Conservation (phyloP, 2,329 filamentous ascomycete species). For the Talaromyces sp. region DNA sequence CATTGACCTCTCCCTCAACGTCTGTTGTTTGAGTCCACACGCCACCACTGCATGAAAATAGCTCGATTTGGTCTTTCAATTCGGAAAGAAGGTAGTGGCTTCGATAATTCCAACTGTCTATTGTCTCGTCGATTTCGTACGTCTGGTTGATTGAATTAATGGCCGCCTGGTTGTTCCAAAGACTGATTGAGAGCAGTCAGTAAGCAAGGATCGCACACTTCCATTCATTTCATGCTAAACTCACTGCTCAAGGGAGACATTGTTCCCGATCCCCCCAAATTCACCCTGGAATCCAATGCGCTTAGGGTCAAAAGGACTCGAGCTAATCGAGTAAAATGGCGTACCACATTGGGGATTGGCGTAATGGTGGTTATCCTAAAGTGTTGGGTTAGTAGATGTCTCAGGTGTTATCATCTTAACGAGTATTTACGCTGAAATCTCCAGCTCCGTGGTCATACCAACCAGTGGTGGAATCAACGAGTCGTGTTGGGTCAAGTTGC, state of each 20-base stretch:
- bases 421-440: slow-evolving; percentile 48
- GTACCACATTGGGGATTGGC: slow-evolving; percentile 67
- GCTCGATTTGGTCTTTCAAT: slow-evolving; percentile 46
- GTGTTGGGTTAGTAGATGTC: not conserved
- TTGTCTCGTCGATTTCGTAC: slow-evolving; percentile 59
- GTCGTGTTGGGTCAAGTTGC: slow-evolving; percentile 57
- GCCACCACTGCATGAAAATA: slow-evolving; percentile 61
- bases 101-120: slow-evolving; percentile 64
- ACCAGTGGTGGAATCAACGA: slow-evolving; percentile 60
- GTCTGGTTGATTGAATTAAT: slow-evolving; percentile 61
- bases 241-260: slow-evolving; percentile 58
- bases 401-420: not conserved
- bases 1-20: slow-evolving; percentile 71
- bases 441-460: slow-evolving; percentile 67
- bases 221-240: slow-evolving; percentile 37
- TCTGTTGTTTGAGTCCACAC: slow-evolving; percentile 73
- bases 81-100: slow-evolving; percentile 49
- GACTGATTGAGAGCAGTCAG: not conserved
- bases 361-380: slow-evolving; percentile 66
- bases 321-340: slow-evolving; percentile 59
- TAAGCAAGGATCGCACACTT: not conserved
- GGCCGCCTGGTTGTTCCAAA: slow-evolving; percentile 53
- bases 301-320: slow-evolving; percentile 52
- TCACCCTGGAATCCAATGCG: slow-evolving; percentile 68
- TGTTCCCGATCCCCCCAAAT: slow-evolving; percentile 65